Conservation (phyloP, 2,329 filamentous ascomycete genomes). For the Fusarium cyanostomum region DNA sequence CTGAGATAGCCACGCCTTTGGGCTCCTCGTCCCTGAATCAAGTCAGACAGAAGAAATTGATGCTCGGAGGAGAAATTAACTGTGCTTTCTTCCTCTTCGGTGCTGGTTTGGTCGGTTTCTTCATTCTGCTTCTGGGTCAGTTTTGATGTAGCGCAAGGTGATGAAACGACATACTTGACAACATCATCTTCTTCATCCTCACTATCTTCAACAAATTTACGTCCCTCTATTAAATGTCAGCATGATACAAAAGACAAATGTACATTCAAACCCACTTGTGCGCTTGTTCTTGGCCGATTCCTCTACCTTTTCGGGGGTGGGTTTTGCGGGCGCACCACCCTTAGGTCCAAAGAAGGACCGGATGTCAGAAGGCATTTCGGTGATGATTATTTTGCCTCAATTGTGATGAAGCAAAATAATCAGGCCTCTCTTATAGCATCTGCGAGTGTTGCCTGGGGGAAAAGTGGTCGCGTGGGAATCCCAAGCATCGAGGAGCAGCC, state of each 20-base stretch:
- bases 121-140: slow-evolving; percentile 47
- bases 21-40: slow-evolving; percentile 51
- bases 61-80: slow-evolving; percentile 48
- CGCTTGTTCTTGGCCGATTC: slow-evolving; percentile 56
- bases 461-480: slow-evolving; percentile 28
- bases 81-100: slow-evolving; percentile 63
- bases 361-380: slow-evolving; percentile 81
- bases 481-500: slow-evolving; percentile 40
- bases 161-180: slow-evolving; percentile 56
- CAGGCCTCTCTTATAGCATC: slow-evolving; percentile 36
- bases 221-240: slow-evolving; percentile 54
- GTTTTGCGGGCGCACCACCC: slow-evolving; percentile 64
- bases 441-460: slow-evolving; percentile 35
- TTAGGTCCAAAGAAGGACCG: slow-evolving; percentile 89
- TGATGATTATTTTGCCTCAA: slow-evolving; percentile 9
- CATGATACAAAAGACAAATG: background rate
- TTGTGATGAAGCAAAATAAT: slow-evolving; percentile 4
- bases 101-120: slow-evolving; percentile 63
- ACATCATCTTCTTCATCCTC: slow-evolving; percentile 76
- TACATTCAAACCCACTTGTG: slow-evolving; percentile 52
- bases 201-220: slow-evolving; percentile 83
- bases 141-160: background rate
- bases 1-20: slow-evolving; percentile 62
- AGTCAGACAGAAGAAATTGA: slow-evolving; percentile 4
- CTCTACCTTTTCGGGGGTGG: slow-evolving; percentile 57